Evolutionary conservation across 177 flowering plant species (phyloP).

Genomic region (Vitis hybrid): DNA sequence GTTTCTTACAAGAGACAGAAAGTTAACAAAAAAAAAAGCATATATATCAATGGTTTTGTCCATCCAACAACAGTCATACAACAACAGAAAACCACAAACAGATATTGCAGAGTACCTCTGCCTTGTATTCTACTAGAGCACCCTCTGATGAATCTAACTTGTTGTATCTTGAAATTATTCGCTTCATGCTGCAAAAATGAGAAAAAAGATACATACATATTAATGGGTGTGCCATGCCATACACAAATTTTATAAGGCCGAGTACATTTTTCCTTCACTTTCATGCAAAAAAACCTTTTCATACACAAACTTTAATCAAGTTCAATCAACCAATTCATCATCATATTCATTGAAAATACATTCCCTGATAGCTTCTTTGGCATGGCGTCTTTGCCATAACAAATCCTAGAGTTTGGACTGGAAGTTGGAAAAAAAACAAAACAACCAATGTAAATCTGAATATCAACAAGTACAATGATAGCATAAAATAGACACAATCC

Average conservation of each 20-base stretch:
- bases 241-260: not conserved
- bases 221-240: not conserved
- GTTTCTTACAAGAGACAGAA: not conserved
- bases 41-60: not conserved
- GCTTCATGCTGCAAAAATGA: constrained; percentile 55
- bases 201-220: not conserved
- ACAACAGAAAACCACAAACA: not conserved
- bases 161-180: constrained; percentile 62
- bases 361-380: no score
- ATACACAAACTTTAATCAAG: not conserved
- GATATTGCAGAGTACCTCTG: constrained; percentile 43
- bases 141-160: constrained; percentile 36
- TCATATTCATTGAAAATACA: no score
- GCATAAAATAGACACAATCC: no score
- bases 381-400: no score
- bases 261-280: not conserved
- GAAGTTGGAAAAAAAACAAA: no score
- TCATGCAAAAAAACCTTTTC: not conserved
- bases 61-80: not conserved
- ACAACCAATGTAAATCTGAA: no score
- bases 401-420: no score
- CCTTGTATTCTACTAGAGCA: constrained; percentile 26
- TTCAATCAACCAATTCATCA: not conserved
- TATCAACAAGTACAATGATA: no score
- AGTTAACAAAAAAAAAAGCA: not conserved